A percentile compares a stretch with the other conserved stretches of the same genome.
phyloP scores from a whole-genome alignment of 768 basidiomycete species.

The Neoboletus magnificus region DNA sequence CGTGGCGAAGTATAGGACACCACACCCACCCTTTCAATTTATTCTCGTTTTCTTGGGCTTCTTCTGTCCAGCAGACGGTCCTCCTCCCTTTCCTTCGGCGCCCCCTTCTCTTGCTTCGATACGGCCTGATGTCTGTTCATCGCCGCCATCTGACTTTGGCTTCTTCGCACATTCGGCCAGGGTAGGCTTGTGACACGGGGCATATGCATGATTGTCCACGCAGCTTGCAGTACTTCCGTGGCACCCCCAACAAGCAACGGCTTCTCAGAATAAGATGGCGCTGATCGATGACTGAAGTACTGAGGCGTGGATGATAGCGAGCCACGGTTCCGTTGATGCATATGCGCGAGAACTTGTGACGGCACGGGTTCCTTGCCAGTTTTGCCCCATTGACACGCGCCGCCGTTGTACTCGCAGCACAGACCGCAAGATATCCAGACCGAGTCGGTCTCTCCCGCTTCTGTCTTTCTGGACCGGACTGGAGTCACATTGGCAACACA shows the following conservation, averaged over 20 bases:
- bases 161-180: constrained; percentile 64
- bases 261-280: neutral
- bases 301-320: neutral
- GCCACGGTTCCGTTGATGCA: neutral
- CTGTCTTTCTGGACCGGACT: no score
- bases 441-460: no score
- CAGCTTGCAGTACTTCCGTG: neutral
- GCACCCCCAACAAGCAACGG: neutral
- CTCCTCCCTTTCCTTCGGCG: constrained; percentile 19
- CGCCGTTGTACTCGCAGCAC: no score
- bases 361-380: no score
- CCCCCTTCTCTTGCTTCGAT: constrained; percentile 17
- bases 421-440: no score
- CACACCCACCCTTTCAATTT: constrained; percentile 27
- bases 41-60: constrained; percentile 28
- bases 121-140: constrained; percentile 3
- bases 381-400: no score
- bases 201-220: constrained; percentile 50
- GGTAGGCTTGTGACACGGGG: constrained; percentile 70
- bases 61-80: neutral
- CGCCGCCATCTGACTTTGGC: constrained; percentile 29
- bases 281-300: neutral
- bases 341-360: no score
- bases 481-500: no score
- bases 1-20: neutral